Conservation (phyloP, 116 monocot genomes). For the Trichopus zeylanicus region DNA sequence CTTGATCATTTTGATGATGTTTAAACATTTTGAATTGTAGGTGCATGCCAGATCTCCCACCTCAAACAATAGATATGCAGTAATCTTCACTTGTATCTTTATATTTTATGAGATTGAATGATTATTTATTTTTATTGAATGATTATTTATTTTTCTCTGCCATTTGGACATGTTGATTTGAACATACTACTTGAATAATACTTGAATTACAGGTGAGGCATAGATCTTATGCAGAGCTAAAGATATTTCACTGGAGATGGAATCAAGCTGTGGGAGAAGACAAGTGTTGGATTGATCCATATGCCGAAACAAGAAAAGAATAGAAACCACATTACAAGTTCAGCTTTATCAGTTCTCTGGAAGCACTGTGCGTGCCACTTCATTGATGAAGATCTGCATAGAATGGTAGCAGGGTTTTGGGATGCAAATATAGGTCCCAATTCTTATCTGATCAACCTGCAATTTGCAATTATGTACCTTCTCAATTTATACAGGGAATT, state of each 20-base stretch:
- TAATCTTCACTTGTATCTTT: conserved; percentile 12
- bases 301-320: conserved; percentile 8
- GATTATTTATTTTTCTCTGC: too few species aligned
- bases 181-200: background rate
- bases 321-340: background rate
- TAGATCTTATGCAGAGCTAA: conserved; percentile 26
- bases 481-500: background rate
- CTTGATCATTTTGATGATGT: background rate
- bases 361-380: too few species aligned
- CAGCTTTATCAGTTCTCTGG: background rate
- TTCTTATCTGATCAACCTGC: background rate
- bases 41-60: conserved; percentile 9
- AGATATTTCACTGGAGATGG: conserved; percentile 41
- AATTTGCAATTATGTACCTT: background rate
- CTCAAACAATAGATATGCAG: conserved; percentile 22
- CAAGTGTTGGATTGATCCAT: conserved; percentile 40
- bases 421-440: background rate
- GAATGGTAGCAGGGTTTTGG: background rate
- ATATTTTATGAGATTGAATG: too few species aligned
- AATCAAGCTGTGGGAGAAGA: conserved; percentile 26
- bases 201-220: conserved; percentile 21
- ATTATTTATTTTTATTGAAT: too few species aligned
- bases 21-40: conserved; percentile 12
- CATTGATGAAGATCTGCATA: too few species aligned
- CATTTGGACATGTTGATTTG: too few species aligned